A percentile compares a stretch with the other conserved stretches of the same genome.
phyloP scores from a whole-genome alignment of 129 eudicot genomes.

The Arctium minus region DNA sequence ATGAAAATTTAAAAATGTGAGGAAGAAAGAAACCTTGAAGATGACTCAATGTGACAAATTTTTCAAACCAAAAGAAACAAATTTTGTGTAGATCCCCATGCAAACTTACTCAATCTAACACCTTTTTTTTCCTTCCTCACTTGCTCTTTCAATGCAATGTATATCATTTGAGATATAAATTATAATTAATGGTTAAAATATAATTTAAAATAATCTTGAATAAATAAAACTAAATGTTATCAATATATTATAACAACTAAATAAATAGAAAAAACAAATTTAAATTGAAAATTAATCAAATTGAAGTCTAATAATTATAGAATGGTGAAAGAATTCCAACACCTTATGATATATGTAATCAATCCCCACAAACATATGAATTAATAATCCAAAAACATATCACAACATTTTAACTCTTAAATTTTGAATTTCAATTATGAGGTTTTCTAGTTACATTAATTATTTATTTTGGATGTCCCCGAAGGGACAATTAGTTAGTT shows the following conservation, averaged over 20 bases:
- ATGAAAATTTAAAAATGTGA: background rate
- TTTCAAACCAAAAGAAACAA: background rate
- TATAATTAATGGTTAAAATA: background rate
- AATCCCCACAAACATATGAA: too few species aligned
- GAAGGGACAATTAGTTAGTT: too few species aligned
- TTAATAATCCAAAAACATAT: too few species aligned
- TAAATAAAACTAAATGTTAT: background rate
- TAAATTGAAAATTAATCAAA: too few species aligned
- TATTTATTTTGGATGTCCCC: too few species aligned
- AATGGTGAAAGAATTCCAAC: too few species aligned
- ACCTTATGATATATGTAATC: too few species aligned
- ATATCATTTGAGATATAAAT: background rate
- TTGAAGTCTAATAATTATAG: background rate
- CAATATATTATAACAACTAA: too few species aligned
- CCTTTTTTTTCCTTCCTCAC: background rate
- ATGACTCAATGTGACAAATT: conserved; percentile 4
- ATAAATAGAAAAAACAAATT: too few species aligned
- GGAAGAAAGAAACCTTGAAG: background rate
- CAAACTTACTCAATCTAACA: background rate
- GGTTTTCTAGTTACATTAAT: too few species aligned
- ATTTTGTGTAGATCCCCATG: background rate
- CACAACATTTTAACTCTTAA: too few species aligned
- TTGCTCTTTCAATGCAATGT: background rate
- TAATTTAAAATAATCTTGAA: background rate
- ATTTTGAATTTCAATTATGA: too few species aligned